Evolutionary conservation across 805 yeast species (phyloP).

Genomic region (Metahyphopichia silvanorum): DNA sequence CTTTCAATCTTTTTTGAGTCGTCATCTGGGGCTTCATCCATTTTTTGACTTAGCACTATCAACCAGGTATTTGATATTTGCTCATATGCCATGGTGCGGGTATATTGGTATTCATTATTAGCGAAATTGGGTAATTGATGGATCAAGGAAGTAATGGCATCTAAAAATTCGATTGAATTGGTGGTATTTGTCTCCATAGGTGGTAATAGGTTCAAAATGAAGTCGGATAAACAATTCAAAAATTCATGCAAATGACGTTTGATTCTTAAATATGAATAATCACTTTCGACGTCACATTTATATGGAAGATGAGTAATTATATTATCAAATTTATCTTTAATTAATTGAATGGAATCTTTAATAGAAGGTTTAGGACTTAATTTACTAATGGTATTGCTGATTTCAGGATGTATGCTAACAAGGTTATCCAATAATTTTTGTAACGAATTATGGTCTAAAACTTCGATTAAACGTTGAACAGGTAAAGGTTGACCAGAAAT

Average conservation of each 20-base stretch:
- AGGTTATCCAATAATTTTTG: conserved; percentile 51
- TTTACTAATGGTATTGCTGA: conserved; percentile 46
- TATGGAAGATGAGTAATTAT: conserved; percentile 62
- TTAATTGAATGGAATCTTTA: conserved; percentile 46
- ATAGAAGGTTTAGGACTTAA: conserved; percentile 60
- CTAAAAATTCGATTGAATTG: conserved; percentile 58
- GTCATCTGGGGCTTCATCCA: conserved; percentile 3
- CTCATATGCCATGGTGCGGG: conserved; percentile 52
- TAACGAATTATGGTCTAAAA: conserved; percentile 56
- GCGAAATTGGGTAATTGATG: conserved; percentile 66
- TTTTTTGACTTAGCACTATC: conserved; percentile 33
- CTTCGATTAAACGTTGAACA: conserved; percentile 61
- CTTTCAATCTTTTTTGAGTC: conserved; percentile 10
- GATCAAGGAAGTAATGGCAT: conserved; percentile 56
- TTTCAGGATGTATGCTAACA: conserved; percentile 60
- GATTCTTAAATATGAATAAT: conserved; percentile 74
- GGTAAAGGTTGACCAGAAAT: conserved; percentile 62
- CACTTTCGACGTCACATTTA: conserved; percentile 68
- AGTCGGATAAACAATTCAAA: conserved; percentile 68
- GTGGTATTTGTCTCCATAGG: conserved; percentile 58
- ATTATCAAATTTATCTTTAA: conserved; percentile 43
- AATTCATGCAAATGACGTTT: conserved; percentile 67
- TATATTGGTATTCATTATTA: conserved; percentile 52
- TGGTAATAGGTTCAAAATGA: conserved; percentile 67
- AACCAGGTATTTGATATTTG: conserved; percentile 61